Evolutionary conservation across 352 stramenopile genomes (phyloP), one percentile per base, ranked within the genome.

Genomic region (Pythium rishiriense): DNA sequence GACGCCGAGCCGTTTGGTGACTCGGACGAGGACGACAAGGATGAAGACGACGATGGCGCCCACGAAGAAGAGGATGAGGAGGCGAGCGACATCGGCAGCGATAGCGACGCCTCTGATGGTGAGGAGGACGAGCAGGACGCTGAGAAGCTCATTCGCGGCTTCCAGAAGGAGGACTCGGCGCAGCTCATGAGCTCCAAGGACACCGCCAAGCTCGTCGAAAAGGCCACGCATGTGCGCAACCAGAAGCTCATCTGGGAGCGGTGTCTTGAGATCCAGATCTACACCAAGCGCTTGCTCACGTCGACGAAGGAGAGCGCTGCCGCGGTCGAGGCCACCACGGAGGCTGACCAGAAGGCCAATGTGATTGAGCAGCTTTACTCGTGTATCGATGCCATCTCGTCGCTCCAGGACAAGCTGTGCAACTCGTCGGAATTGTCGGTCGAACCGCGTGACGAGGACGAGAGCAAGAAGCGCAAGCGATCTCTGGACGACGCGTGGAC

Each of bases 211-310:
- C 52, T 90, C 17, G 63, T 91, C 25, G 74, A 94, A 50, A 93
- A 93, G 65, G 85, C 85, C 26, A 80, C 73, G 7, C 83, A 94
- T 45, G 85, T 94, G 62, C 80, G 85, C 22, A 71, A 96, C 64
- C 87, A 96, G 58, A 96, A 94, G 64, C 37, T 94, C 1, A 63
- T 96, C 10, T 96, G 85, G 85, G 87, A 96, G 60, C 79, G 82
- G 24, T 93, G 79, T 71, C 74, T 96, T 5, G 87, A 96, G 62
- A 72, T 83, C 45, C 87, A 96, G 70, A 96, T 96, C 64, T 91
- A 88, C 69, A 91, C 86, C 0, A 94, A 94, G 72, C 72, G 85
- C 4, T 49, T 94, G 35, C 66, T 96, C 3, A 83, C 72, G 9
- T 79, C 75, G 14, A 64, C 68, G 0, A 91, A 93, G 55, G 63